phyloP scores from a whole-genome alignment of 495 filamentous ascomycete species.

The Penicillium canescens region DNA sequence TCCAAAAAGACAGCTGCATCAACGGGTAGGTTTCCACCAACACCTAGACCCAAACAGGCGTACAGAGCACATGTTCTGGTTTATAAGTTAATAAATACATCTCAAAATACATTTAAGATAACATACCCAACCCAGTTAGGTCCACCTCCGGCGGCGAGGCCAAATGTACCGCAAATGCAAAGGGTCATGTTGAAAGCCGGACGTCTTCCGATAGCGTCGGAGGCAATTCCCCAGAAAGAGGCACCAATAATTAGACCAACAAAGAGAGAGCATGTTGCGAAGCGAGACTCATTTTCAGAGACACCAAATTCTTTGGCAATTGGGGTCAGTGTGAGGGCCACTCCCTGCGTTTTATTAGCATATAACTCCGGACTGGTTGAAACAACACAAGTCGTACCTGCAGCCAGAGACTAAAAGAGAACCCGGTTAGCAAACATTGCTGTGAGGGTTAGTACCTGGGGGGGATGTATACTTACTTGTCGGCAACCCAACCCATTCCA shows the following conservation, averaged over 20 bases:
- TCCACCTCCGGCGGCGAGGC: constrained; percentile 43
- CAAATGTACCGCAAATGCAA: constrained; percentile 48
- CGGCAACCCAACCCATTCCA: constrained; percentile 73
- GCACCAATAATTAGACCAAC: constrained; percentile 50
- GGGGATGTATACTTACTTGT: constrained; percentile 39
- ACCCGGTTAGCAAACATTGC: constrained; percentile 11
- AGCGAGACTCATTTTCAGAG: constrained; percentile 39
- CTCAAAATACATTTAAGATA: neutral
- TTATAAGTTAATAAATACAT: neutral
- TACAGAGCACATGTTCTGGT: constrained; percentile 38
- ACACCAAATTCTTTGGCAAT: constrained; percentile 48
- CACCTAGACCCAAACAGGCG: constrained; percentile 45
- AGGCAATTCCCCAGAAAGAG: constrained; percentile 50
- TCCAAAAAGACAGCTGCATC: constrained; percentile 55
- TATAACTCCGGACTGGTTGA: neutral
- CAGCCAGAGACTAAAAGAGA: constrained; percentile 38
- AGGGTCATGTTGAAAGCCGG: constrained; percentile 54
- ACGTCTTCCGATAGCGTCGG: constrained; percentile 51
- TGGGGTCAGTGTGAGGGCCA: constrained; percentile 47
- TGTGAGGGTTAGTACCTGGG: neutral
- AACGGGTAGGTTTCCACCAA: constrained; percentile 52
- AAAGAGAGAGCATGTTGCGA: constrained; percentile 47
- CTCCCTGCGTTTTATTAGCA: constrained; percentile 32
- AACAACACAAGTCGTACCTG: constrained; percentile 18
- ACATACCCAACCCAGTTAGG: constrained; percentile 42